phyloP scores from a whole-genome alignment of 768 basidiomycete genomes.

The Hirschioporus abietinus region DNA sequence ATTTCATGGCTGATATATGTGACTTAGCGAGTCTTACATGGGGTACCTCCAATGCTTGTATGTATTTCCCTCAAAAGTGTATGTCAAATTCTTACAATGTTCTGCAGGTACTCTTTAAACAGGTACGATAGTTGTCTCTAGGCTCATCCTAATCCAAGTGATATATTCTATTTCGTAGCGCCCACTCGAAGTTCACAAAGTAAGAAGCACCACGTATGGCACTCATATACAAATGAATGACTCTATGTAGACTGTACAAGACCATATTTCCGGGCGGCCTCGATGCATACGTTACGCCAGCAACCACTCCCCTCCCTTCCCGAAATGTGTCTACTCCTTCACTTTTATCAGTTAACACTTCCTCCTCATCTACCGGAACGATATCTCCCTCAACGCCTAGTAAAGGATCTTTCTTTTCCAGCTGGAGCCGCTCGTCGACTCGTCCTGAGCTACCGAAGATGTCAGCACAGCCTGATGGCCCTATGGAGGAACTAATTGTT shows the following conservation, averaged over 20 bases:
- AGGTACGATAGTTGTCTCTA: slow-evolving; percentile 31
- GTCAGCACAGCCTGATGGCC: slow-evolving; percentile 33
- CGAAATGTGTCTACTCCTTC: slow-evolving; percentile 27
- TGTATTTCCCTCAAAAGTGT: slow-evolving; percentile 12
- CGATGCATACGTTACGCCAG: slow-evolving; percentile 36
- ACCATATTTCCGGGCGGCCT: slow-evolving; percentile 61
- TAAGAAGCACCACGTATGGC: slow-evolving; percentile 22
- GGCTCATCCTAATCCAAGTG: not conserved
- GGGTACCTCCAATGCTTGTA: slow-evolving; percentile 78
- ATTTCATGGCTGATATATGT: too few species aligned
- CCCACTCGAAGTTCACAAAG: slow-evolving; percentile 74
- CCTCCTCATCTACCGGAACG: slow-evolving; percentile 6
- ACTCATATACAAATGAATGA: not conserved
- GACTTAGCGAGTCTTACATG: slow-evolving; percentile 62
- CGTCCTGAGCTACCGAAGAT: slow-evolving; percentile 6
- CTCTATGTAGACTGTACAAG: slow-evolving; percentile 48
- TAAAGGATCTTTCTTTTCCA: slow-evolving; percentile 19
- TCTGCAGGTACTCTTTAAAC: slow-evolving; percentile 43
- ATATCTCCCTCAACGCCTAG: not conserved
- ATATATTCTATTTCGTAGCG: slow-evolving; percentile 29
- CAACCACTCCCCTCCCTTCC: slow-evolving; percentile 30
- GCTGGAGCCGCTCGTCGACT: slow-evolving; percentile 22
- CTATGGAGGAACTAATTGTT: slow-evolving; percentile 66
- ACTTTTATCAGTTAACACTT: slow-evolving; percentile 16
- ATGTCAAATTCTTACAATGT: slow-evolving; percentile 13